phyloP scores from a whole-genome alignment of 2,329 filamentous ascomycete species.

The Sarocladium oryzae region DNA sequence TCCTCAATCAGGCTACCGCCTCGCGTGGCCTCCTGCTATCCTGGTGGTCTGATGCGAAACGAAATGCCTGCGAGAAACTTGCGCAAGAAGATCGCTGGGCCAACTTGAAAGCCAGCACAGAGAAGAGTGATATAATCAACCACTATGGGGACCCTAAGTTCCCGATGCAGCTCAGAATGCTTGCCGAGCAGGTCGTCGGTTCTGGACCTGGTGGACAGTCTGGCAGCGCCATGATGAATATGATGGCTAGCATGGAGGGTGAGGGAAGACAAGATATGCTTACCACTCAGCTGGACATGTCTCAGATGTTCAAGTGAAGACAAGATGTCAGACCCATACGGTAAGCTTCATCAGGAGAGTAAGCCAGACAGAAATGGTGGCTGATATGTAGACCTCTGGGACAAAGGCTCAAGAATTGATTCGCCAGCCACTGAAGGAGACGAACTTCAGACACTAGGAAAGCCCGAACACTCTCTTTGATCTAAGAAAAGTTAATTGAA shows the following conservation, averaged over 20 bases:
- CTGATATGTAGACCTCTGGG: no score
- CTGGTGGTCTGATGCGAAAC: neutral
- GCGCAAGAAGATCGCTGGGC: neutral
- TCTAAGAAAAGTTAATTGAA: no score
- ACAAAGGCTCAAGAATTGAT: no score
- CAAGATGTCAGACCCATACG: no score
- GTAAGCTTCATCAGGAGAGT: no score
- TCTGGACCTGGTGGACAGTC: neutral
- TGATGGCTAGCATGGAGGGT: neutral
- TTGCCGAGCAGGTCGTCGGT: constrained; percentile 27
- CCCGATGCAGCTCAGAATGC: constrained; percentile 44
- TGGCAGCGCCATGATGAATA: neutral
- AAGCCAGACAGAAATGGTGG: no score
- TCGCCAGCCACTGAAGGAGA: no score
- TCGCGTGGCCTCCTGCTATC: neutral
- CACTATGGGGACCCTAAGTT: constrained; percentile 37
- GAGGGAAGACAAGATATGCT: neutral
- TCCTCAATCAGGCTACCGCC: no score
- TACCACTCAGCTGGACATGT: neutral
- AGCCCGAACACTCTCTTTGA: no score
- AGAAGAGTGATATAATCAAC: constrained; percentile 30
- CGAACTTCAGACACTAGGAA: no score
- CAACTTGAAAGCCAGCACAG: constrained; percentile 12
- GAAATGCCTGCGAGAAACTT: neutral
- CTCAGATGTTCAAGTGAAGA: no score